A percentile compares a stretch with the other conserved stretches of the same genome.
Conservation (phyloP, 768 basidiomycete genomes). For the Auriculariales sp. region DNA sequence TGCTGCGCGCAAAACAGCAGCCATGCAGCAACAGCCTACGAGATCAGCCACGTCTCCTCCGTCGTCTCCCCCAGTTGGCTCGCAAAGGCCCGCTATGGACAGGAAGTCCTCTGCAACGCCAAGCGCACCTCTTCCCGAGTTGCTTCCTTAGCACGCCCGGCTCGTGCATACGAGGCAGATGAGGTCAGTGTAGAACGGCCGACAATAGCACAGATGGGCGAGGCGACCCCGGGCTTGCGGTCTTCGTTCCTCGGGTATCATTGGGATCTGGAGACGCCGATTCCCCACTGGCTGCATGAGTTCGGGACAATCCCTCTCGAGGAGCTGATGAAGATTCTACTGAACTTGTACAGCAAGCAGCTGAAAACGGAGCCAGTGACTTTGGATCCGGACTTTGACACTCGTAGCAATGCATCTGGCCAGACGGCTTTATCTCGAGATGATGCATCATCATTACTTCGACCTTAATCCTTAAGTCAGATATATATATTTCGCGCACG, state of each 20-base stretch:
- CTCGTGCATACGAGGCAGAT: slow-evolving; percentile 8
- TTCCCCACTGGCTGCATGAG: slow-evolving; percentile 82
- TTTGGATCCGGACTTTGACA: neutral
- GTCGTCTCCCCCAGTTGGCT: neutral
- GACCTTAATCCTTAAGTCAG: too few species aligned
- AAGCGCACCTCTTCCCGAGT: slow-evolving; percentile 2
- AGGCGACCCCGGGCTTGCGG: slow-evolving; percentile 82
- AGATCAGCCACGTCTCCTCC: slow-evolving; percentile 1
- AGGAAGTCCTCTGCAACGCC: neutral
- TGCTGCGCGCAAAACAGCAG: slow-evolving; percentile 5
- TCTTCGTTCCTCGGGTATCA: slow-evolving; percentile 79
- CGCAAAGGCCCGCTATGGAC: neutral
- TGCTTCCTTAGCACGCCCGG: slow-evolving; percentile 5
- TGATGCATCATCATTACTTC: too few species aligned
- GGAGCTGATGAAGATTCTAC: slow-evolving; percentile 66
- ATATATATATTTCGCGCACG: too few species aligned
- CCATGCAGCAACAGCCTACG: neutral
- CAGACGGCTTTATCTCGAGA: too few species aligned
- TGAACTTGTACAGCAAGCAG: slow-evolving; percentile 67
- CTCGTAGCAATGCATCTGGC: too few species aligned
- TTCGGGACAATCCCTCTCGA: slow-evolving; percentile 74
- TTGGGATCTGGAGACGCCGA: too few species aligned
- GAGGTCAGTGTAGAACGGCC: slow-evolving; percentile 50
- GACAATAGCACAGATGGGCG: slow-evolving; percentile 73
- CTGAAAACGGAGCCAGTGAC: slow-evolving; percentile 18